Evolutionary conservation across 2,329 filamentous ascomycete species (phyloP).

Genomic region (Aaosphaeria pasadenensis): DNA sequence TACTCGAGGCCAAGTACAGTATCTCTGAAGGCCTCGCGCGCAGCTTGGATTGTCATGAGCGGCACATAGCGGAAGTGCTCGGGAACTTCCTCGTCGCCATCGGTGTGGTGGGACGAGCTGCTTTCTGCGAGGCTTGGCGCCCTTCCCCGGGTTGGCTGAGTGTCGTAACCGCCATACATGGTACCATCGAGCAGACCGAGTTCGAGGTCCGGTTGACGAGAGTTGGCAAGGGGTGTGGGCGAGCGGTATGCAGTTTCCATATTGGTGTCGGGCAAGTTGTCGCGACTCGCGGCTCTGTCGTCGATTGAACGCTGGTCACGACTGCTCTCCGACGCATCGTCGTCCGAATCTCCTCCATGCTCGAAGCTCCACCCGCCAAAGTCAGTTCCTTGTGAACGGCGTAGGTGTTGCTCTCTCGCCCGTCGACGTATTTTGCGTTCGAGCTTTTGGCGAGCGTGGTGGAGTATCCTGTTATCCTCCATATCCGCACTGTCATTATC

Average conservation of each 20-base stretch:
- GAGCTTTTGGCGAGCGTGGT: constrained; percentile 31
- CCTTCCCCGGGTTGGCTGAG: constrained; percentile 58
- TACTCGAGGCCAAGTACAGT: constrained; percentile 93
- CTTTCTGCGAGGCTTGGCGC: constrained; percentile 81
- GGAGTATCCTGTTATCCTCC: constrained; percentile 45
- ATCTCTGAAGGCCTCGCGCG: constrained; percentile 83
- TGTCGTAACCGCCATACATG: constrained; percentile 72
- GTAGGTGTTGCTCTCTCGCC: constrained; percentile 33
- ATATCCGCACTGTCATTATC: constrained; percentile 40
- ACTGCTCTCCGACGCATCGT: constrained; percentile 41
- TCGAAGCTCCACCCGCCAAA: constrained; percentile 82
- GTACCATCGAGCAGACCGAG: constrained; percentile 67
- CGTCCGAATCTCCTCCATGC: constrained; percentile 62
- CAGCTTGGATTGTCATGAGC: constrained; percentile 81
- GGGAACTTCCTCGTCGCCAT: constrained; percentile 58
- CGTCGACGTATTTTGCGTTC: constrained; percentile 44
- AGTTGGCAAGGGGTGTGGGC: constrained; percentile 14
- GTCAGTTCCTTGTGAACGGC: constrained; percentile 34
- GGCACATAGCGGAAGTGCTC: constrained; percentile 93
- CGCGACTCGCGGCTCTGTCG: constrained; percentile 15
- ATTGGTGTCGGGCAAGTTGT: constrained; percentile 15
- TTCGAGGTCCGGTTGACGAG: constrained; percentile 6
- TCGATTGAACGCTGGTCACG: constrained; percentile 18
- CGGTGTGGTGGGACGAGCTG: constrained; percentile 55
- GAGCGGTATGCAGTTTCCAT: constrained; percentile 37